phyloP scores from a whole-genome alignment of 2,329 filamentous ascomycete species.

The Arthrobotrys conoides region DNA sequence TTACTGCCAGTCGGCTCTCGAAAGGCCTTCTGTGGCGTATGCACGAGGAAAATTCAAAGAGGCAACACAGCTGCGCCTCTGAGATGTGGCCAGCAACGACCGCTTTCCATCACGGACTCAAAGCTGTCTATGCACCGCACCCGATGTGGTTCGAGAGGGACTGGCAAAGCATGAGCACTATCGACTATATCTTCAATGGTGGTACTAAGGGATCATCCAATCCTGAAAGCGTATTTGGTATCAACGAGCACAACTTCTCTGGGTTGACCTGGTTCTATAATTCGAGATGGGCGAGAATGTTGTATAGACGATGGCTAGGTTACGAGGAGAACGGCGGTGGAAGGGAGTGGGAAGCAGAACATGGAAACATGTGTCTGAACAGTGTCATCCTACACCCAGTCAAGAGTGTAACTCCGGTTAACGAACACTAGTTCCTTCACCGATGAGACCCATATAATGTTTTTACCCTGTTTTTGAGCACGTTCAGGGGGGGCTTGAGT shows the following conservation, averaged over 20 bases:
- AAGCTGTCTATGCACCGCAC: constrained; percentile 72
- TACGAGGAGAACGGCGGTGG: constrained; percentile 72
- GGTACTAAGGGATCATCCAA: constrained; percentile 68
- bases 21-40: constrained; percentile 84
- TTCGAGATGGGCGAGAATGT: constrained; percentile 42
- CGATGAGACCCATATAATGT: background rate
- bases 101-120: constrained; percentile 90
- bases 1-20: constrained; percentile 87
- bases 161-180: constrained; percentile 45
- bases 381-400: constrained; percentile 91
- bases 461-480: background rate
- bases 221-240: constrained; percentile 67
- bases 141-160: constrained; percentile 58
- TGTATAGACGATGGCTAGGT: constrained; percentile 79
- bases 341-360: constrained; percentile 68
- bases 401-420: constrained; percentile 71
- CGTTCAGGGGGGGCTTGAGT: background rate
- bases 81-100: constrained; percentile 96
- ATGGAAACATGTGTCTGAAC: constrained; percentile 87
- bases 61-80: constrained; percentile 90
- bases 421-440: constrained; percentile 29
- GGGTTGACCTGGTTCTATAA: constrained; percentile 77
- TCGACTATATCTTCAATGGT: constrained; percentile 81
- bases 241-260: constrained; percentile 58
- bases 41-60: constrained; percentile 88